These are phyloP conservation scores for Tilletia setariae DNA, from an alignment of 1,284 basidiomycete genomes.

Conservation along the genomic window DNA sequence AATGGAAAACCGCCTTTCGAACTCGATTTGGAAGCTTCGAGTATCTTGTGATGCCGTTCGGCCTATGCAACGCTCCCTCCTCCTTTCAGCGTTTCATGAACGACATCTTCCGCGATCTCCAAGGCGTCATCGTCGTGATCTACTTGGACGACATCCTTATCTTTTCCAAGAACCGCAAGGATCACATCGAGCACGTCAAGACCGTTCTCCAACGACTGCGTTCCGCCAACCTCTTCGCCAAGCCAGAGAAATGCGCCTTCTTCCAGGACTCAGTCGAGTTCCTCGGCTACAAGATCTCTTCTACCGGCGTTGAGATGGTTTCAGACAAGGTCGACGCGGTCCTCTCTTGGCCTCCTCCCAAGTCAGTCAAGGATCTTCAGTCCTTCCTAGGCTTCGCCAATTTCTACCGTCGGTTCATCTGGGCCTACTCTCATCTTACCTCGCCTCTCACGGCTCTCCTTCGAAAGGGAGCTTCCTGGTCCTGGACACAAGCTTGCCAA, in stretches of 20 bases:
- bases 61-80: too few species aligned
- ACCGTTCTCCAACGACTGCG: too few species aligned
- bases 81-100: too few species aligned
- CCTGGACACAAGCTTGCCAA: too few species aligned
- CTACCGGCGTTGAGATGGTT: too few species aligned
- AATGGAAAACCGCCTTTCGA: constrained; percentile 51
- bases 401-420: constrained; percentile 58
- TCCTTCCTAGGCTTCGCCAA: constrained; percentile 56
- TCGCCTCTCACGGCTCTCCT: too few species aligned
- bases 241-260: constrained; percentile 19
- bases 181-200: constrained; percentile 18
- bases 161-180: constrained; percentile 51
- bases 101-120: too few species aligned
- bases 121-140: constrained; percentile 43
- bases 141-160: constrained; percentile 56
- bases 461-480: too few species aligned
- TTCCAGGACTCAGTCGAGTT: constrained; percentile 51
- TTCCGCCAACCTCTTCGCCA: constrained; percentile 12
- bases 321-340: constrained; percentile 56
- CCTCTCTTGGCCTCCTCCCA: constrained; percentile 56
- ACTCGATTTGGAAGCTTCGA: constrained; percentile 19
- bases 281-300: too few species aligned
- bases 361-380: constrained; percentile 48
- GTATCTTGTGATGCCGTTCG: constrained; percentile 24
- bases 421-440: too few species aligned